Evolutionary conservation across 441 rosid genomes (phyloP).

Genomic region (Erodium moschatum): DNA sequence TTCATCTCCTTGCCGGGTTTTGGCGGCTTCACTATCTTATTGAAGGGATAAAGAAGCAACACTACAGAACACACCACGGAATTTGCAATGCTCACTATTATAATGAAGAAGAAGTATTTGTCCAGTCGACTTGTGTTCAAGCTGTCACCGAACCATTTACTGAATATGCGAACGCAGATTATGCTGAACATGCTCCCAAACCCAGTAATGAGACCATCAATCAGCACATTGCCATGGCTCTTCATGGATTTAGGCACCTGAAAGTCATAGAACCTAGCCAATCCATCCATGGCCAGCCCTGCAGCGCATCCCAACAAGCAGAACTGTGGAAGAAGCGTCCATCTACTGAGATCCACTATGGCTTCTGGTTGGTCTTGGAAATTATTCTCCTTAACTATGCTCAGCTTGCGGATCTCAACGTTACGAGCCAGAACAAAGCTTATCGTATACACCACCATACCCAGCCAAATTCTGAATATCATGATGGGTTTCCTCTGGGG

Average conservation of each 20-base stretch:
- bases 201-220: conserved; percentile 5
- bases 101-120: neutral
- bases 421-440: conserved; percentile 1
- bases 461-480: conserved; percentile 1
- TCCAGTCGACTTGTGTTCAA: conserved; percentile 2
- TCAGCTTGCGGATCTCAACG: conserved; percentile 2
- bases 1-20: neutral
- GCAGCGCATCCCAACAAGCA: conserved; percentile 10
- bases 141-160: neutral
- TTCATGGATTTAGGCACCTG: conserved; percentile 6
- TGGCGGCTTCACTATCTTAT: neutral
- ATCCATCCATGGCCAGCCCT: conserved; percentile 2
- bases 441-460: neutral
- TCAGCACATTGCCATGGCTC: neutral
- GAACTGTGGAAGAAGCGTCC: conserved; percentile 5
- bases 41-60: neutral
- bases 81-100: conserved; percentile 3
- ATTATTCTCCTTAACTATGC: neutral
- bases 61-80: neutral
- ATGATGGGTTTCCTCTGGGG: neutral
- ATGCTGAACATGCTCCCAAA: conserved; percentile 2
- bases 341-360: neutral
- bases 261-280: conserved; percentile 5
- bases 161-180: neutral
- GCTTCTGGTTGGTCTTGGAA: neutral